Evolutionary conservation across 2,329 filamentous ascomycete species (phyloP), one percentile per base, ranked within the genome.

Genomic region (Grosmannia clavigera): DNA sequence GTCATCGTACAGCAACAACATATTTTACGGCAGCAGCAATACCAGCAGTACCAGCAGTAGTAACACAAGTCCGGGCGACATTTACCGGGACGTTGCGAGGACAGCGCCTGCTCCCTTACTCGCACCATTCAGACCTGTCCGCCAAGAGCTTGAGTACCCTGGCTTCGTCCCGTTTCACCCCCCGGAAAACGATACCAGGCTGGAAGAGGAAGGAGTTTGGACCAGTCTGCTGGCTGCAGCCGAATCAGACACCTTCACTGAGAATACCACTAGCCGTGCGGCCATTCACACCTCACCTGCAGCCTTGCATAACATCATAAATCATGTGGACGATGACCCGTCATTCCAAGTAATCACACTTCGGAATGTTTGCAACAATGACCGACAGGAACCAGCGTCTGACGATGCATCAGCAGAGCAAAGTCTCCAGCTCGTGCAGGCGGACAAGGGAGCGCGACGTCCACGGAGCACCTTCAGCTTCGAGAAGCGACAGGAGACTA

Each of bases 401-500:
- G 14, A 27, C 16, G 22, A n/a, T 31, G 9, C 14, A n/a, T 12
- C 12, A 19, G 19, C 33, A 22, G 33, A n/a, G 14, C 25, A 12
- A 5, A 5, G 11, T 16, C 27, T 52, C 19, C 52, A 54, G 52
- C 52, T 54, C 27, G 40, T 56, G 54, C 33, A 55, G 12, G 25
- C 35, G 9, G 35, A 16, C 35, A 27, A 22, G 25, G 22, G 11
- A 4, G n/a, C 35, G 33, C 48, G 61, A n/a, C 62, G 62, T 12
- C 58, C 53, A 27, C 50, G 62, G 31, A 59, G 61, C 31, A 53
- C 63, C 0, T 69, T 72, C 40, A 64, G 65, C 1, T 63, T 67
- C 7, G 61, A 65, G 16, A 62, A 66, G 19, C 67, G 72, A 5
- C 63, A 67, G n/a, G 66, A 70, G 54, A 74, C 72, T 0, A 68